These are phyloP conservation scores for Coffea humblotiana DNA, from an alignment of 305 asterid genomes.

Conservation along the genomic window DNA sequence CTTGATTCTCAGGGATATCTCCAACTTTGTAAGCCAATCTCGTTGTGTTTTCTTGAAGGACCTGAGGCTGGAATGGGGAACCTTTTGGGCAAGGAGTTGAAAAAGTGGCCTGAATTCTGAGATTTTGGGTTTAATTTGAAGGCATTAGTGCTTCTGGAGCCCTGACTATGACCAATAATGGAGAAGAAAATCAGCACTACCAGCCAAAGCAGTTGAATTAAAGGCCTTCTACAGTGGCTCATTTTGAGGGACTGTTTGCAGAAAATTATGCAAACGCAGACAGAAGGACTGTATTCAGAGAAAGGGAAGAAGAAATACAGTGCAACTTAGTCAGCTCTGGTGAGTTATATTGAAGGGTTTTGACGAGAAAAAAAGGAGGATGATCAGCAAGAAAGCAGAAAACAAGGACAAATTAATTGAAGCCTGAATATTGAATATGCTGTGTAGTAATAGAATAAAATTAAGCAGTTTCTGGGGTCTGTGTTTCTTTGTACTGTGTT, in stretches of 20 bases:
- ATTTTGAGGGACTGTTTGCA: constrained; percentile 14
- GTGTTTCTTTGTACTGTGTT: constrained; percentile 3
- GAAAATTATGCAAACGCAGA: background rate
- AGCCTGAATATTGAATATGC: background rate
- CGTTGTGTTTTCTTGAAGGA: constrained; percentile 73
- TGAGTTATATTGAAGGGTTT: constrained; percentile 15
- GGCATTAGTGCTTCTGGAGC: constrained; percentile 41
- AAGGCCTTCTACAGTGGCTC: constrained; percentile 19
- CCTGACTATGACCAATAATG: constrained; percentile 30
- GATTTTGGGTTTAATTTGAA: constrained; percentile 38
- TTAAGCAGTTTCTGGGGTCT: constrained; percentile 4
- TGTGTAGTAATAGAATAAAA: background rate
- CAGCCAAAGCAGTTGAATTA: constrained; percentile 20
- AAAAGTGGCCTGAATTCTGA: constrained; percentile 40
- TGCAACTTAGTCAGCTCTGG: background rate
- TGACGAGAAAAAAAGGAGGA: constrained; percentile 5
- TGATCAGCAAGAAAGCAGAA: constrained; percentile 17
- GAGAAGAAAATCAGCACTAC: constrained; percentile 28
- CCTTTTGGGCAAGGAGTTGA: constrained; percentile 64
- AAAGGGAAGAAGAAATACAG: background rate
- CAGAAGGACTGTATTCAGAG: constrained; percentile 1
- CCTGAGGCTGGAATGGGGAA: constrained; percentile 62
- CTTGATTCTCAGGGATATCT: constrained; percentile 41
- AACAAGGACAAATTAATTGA: constrained; percentile 16
- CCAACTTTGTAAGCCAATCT: constrained; percentile 62